Conservation (phyloP, 176 grass and related monocot species). For the Tillandsia fasciculata region DNA sequence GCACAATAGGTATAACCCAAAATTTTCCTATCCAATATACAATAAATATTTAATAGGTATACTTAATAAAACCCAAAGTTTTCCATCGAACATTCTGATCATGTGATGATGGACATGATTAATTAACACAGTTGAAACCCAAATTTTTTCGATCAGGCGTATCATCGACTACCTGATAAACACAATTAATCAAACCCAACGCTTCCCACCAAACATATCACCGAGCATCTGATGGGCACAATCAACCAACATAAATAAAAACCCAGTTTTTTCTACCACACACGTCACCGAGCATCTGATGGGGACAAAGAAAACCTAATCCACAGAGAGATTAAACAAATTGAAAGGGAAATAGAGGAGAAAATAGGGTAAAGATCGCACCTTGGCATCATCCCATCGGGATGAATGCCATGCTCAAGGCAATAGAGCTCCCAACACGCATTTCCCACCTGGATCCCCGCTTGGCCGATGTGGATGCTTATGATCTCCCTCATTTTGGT, state of each 20-base stretch:
- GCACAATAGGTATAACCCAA: background rate
- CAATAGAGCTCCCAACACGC: constrained; percentile 95
- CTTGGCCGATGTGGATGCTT: constrained; percentile 90
- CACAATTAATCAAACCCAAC: background rate
- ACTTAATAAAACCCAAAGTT: background rate
- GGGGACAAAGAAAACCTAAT: background rate
- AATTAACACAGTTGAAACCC: background rate
- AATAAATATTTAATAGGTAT: background rate
- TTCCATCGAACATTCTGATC: no score
- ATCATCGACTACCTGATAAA: no score
- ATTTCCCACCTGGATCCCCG: constrained; percentile 89
- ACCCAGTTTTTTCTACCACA: no score
- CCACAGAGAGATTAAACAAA: background rate
- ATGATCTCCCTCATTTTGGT: constrained; percentile 83
- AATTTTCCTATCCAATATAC: background rate
- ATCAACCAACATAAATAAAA: background rate
- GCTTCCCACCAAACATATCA: background rate
- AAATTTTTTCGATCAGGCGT: no score
- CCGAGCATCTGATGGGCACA: background rate
- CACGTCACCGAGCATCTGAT: background rate
- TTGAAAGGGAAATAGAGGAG: background rate
- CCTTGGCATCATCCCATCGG: constrained; percentile 81
- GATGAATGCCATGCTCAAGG: constrained; percentile 82
- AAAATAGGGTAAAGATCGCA: background rate
- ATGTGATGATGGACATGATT: background rate